phyloP scores from a whole-genome alignment of 768 basidiomycete species.

The Clitopilus passeckerianus region DNA sequence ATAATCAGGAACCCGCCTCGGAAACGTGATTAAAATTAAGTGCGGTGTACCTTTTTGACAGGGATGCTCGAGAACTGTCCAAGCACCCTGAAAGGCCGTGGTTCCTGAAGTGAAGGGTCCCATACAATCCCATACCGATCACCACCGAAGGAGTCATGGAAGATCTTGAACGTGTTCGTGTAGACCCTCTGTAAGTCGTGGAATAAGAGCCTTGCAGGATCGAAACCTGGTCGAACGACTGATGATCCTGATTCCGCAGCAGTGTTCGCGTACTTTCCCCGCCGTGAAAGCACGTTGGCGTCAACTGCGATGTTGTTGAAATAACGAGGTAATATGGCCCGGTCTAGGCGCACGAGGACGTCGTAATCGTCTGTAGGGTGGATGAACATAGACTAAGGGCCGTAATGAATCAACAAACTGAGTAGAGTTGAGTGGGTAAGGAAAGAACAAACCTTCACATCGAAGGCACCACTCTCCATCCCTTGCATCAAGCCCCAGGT shows the following conservation, averaged over 20 bases:
- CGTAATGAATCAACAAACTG: not conserved
- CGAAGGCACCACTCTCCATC: constrained; percentile 42
- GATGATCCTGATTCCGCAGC: constrained; percentile 19
- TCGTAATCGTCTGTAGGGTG: constrained; percentile 87
- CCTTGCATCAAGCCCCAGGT: constrained; percentile 57
- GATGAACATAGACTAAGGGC: constrained; percentile 68
- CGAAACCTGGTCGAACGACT: constrained; percentile 62
- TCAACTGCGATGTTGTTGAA: constrained; percentile 63
- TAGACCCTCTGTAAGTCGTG: constrained; percentile 73
- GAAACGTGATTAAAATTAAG: not conserved
- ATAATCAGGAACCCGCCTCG: not conserved
- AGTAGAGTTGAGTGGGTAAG: not conserved
- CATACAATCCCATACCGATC: constrained; percentile 78
- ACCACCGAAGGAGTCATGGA: constrained; percentile 82
- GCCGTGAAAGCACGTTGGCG: constrained; percentile 35
- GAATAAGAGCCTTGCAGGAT: constrained; percentile 67
- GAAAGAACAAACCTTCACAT: constrained; percentile 49
- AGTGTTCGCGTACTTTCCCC: constrained; percentile 43
- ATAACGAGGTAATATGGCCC: constrained; percentile 62
- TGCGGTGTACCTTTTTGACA: constrained; percentile 27
- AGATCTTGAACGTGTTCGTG: constrained; percentile 73
- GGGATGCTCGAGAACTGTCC: constrained; percentile 78
- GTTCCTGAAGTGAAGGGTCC: constrained; percentile 65
- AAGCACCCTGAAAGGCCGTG: constrained; percentile 73
- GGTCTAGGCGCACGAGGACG: constrained; percentile 72